Conservation (phyloP, 2,329 filamentous ascomycete genomes). For the Ceratocystis huliohia region DNA sequence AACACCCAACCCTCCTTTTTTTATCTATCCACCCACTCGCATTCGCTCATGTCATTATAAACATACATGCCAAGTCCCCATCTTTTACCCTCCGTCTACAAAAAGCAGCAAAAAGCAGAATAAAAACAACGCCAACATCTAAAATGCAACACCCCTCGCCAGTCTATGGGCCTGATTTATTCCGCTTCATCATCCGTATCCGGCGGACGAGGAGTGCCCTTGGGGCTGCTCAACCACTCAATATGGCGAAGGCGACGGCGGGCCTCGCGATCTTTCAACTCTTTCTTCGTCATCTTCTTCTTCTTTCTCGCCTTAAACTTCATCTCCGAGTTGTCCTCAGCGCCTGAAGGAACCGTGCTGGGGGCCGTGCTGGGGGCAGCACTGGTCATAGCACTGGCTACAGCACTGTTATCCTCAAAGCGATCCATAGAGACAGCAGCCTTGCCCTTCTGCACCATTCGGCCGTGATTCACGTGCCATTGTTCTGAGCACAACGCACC, state of each 20-base stretch:
- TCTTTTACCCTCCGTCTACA: neutral
- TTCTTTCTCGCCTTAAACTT: slow-evolving; percentile 87
- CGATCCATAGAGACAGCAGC: slow-evolving; percentile 62
- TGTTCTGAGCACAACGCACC: slow-evolving; percentile 91
- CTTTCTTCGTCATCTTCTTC: slow-evolving; percentile 98
- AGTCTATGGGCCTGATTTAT: slow-evolving; percentile 12
- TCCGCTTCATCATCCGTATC: slow-evolving; percentile 66
- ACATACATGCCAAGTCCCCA: neutral
- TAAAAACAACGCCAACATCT: neutral
- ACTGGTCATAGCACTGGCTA: slow-evolving; percentile 40
- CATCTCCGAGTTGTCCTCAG: slow-evolving; percentile 64
- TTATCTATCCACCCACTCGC: neutral
- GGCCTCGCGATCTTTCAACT: slow-evolving; percentile 85
- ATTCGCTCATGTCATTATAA: slow-evolving; percentile 1
- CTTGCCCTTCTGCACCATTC: slow-evolving; percentile 71
- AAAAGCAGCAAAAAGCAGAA: neutral
- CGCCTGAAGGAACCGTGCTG: slow-evolving; percentile 65
- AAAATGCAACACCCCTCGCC: neutral
- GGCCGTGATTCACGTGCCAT: slow-evolving; percentile 84
- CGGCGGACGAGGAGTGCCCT: slow-evolving; percentile 64
- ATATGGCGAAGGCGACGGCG: slow-evolving; percentile 77
- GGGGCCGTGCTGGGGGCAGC: slow-evolving; percentile 46
- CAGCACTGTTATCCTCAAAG: slow-evolving; percentile 68
- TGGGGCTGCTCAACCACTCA: slow-evolving; percentile 71
- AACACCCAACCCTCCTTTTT: neutral